These are phyloP conservation scores for Saccharomycopsis vini DNA, from an alignment of 805 yeast species.

Conservation along the genomic window DNA sequence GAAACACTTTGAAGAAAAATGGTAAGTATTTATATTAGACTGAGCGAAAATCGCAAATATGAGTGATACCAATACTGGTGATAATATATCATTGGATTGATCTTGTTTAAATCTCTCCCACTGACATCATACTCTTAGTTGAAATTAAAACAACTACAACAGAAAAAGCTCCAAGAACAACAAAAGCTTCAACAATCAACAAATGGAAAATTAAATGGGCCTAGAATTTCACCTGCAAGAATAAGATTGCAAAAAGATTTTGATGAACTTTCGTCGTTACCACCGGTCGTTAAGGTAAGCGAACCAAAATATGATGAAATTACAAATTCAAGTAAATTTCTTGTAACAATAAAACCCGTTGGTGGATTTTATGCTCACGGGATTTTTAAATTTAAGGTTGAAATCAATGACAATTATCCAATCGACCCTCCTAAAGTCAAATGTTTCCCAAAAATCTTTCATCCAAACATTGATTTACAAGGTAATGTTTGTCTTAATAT, in stretches of 20 bases:
- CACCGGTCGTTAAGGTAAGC: slow-evolving; percentile 47
- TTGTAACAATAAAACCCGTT: slow-evolving; percentile 49
- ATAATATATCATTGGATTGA: no score
- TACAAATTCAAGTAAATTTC: slow-evolving; percentile 52
- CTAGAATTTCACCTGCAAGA: slow-evolving; percentile 50
- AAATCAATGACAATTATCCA: slow-evolving; percentile 67
- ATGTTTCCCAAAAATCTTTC: slow-evolving; percentile 67
- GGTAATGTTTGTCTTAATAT: slow-evolving; percentile 92
- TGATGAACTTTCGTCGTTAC: slow-evolving; percentile 43
- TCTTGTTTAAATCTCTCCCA: no score
- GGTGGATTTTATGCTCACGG: slow-evolving; percentile 72
- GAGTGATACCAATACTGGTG: no score
- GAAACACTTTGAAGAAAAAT: no score
- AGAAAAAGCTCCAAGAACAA: slow-evolving; percentile 5
- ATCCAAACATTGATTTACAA: slow-evolving; percentile 84
- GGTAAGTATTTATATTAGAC: no score
- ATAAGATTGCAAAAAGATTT: slow-evolving; percentile 69
- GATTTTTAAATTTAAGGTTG: slow-evolving; percentile 56
- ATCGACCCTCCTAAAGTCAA: slow-evolving; percentile 86
- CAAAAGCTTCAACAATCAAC: not conserved
- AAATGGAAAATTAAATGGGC: not conserved
- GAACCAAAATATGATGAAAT: slow-evolving; percentile 39
- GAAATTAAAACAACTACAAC: slow-evolving; percentile 13
- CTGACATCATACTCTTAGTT: slow-evolving; percentile 4
- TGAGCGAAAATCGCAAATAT: no score